Evolutionary conservation across 306 rosid genomes (phyloP).

Genomic region (Lupinus albus): DNA sequence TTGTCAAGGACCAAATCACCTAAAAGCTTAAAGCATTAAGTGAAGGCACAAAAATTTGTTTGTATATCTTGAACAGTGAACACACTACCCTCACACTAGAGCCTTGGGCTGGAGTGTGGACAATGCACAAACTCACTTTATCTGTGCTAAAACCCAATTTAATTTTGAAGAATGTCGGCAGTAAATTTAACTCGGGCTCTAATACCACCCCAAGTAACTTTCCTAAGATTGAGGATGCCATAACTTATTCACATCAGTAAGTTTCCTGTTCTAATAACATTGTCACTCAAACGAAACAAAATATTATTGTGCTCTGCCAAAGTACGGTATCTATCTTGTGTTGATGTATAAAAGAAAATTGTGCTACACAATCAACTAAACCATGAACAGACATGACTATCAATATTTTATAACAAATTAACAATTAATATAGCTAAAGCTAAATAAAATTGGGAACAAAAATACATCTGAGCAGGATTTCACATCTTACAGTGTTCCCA

Average conservation of each 20-base stretch:
- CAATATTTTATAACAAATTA: slow-evolving; percentile 9
- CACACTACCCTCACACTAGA: background rate
- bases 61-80: background rate
- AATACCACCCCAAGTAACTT: background rate
- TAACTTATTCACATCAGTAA: background rate
- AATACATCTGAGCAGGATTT: slow-evolving; percentile 31
- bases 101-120: background rate
- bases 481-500: slow-evolving; percentile 80
- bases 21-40: background rate
- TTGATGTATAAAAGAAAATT: slow-evolving; percentile 1
- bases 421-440: slow-evolving; percentile 6
- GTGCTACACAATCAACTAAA: slow-evolving; percentile 29
- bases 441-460: slow-evolving; percentile 8
- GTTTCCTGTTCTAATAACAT: background rate
- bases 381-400: slow-evolving; percentile 24
- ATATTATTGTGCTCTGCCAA: background rate
- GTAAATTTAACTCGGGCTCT: background rate
- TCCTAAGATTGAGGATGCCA: background rate
- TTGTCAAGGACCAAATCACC: background rate
- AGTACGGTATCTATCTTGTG: slow-evolving; percentile 2
- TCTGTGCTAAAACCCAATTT: background rate
- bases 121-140: background rate
- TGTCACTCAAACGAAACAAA: slow-evolving; percentile 1
- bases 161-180: background rate
- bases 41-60: background rate